Conservation (phyloP, 2,329 filamentous ascomycete species). For the Clarireedia paspali region DNA sequence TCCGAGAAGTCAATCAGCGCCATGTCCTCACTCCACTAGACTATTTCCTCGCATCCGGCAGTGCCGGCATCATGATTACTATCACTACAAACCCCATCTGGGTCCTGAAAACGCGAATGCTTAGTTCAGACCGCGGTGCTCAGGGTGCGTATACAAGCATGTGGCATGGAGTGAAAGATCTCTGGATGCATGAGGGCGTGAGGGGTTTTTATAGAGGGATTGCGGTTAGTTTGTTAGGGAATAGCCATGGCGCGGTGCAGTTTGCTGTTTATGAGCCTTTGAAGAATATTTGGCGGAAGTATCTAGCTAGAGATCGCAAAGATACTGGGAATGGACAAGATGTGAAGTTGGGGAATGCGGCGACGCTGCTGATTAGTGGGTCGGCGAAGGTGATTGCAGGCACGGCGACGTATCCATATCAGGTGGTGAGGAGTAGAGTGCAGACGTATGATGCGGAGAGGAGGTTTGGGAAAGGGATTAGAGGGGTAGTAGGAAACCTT, state of each 20-base stretch:
- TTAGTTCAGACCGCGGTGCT: constrained; percentile 68
- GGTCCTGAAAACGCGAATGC: constrained; percentile 97
- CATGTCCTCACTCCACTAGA: constrained; percentile 39
- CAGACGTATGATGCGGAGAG: constrained; percentile 81
- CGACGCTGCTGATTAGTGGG: constrained; percentile 75
- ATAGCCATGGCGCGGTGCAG: constrained; percentile 87
- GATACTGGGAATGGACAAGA: constrained; percentile 19
- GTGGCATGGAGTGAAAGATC: constrained; percentile 57
- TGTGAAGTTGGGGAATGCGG: constrained; percentile 22
- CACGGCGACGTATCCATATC: constrained; percentile 88
- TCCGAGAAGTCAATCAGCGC: neutral
- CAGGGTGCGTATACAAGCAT: constrained; percentile 78
- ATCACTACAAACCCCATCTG: constrained; percentile 89
- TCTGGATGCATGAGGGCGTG: constrained; percentile 65
- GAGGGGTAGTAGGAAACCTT: constrained; percentile 64
- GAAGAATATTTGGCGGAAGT: constrained; percentile 42
- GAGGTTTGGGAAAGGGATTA: constrained; percentile 61
- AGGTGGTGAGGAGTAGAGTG: constrained; percentile 79
- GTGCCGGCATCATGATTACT: constrained; percentile 65
- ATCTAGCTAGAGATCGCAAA: constrained; percentile 37
- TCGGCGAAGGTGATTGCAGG: constrained; percentile 81
- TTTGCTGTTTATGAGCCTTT: constrained; percentile 87
- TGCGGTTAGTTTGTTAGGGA: constrained; percentile 73
- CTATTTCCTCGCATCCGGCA: constrained; percentile 73
- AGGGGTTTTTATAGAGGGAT: constrained; percentile 84